Base-by-base conservation (phyloP, 1,284 basidiomycete species). In the Pyrrhoderma noxium region DNA sequence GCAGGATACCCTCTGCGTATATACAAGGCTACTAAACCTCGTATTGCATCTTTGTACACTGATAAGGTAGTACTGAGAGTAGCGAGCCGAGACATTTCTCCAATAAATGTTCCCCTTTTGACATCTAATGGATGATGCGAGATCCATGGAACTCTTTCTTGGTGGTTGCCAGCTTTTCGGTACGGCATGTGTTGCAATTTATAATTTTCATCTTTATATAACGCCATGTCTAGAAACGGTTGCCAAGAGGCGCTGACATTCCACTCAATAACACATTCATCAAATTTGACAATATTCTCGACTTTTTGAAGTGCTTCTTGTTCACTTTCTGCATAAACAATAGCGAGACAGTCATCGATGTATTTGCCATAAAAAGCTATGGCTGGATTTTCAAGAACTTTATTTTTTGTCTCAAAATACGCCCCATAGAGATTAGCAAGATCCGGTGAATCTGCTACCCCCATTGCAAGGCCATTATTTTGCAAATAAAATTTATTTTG, bases 111-210 rank as follows among this genome's bases (percentile, higher is more conserved):
- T 4, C 66, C 67, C 27, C 60, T 38, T 57, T 70, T 68, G 1
- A 69, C 65, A 50, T 68, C 65, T 0, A 60, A 11, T 0, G 69
- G 70, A 47, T 71, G 69, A 45, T 59, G 52, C 47, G 62, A 65
- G 42, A 61, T 59, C 65, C 64, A 70, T 52, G 67, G 68, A 56
- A 70, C 62, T 57, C 65, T 56, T 64, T 70, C 68, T 27, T 57
- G 49, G 46, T 68, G 63, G 58, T 65, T 65, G 22, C 54, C 48
- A 21, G 58, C 50, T 49, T 70, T 70, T 14, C 59, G 47, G 53
- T 62, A 69, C 2, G 66, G 67, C 40, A 45, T 59, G 47, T 63
- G 58, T 45, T 65, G 51, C 1, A 69, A 5, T 8, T 18, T 37
- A 0, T 43, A 46, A 13, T 53, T 35, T 1, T 45, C 27, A 21